Evolutionary conservation across 768 basidiomycete species (phyloP), one percentile per base, ranked within the genome.

Genomic region (Neoboletus brunneissimus): DNA sequence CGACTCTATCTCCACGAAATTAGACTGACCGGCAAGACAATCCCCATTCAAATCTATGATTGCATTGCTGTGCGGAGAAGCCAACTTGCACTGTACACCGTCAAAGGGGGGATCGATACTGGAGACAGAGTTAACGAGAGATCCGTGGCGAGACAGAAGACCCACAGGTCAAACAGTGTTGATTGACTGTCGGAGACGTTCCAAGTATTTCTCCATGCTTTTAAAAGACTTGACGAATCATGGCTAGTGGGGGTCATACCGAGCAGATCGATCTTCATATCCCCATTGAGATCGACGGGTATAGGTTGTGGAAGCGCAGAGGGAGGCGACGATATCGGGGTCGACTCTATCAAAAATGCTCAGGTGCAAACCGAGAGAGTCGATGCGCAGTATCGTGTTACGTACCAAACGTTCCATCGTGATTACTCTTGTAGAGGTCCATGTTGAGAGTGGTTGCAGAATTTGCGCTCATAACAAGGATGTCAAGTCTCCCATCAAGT

Each of bases 1-100:
- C n/a, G 35, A 3, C 22, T 20, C 46, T 18, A 10, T 13, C 8
- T 2, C 6, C 5, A 20, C 0, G 1, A 16, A 20, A 22, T 35
- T 9, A 34, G 9, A 55, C 58, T 27, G 57, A 89, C 93, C 93
- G 59, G 95, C 93, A 4, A 97, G 79, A 70, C 97, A 98, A 70
- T 99, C 97, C 13, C 97, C 97, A 58, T 98, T 84, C 38, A 99
- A 75, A 66, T 99, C 97, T 5, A 98, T 82, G 18, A 94, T 88
- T 0, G 94, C 95, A 71, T 95, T 97, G 67, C 90, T 94, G 67
- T 98, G 97, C 6, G 96, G 95, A 60, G 87, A 86, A 12, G 91
- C 82, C n/a, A 93, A 70, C 11, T 74, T 79, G 72, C 97, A 99
- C 42, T 85, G 84, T 16, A 77, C 61, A 15, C 82, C 86, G 22